Base-by-base conservation (phyloP, 257 asterid genomes). In the Ocimum tenuiflorum region DNA sequence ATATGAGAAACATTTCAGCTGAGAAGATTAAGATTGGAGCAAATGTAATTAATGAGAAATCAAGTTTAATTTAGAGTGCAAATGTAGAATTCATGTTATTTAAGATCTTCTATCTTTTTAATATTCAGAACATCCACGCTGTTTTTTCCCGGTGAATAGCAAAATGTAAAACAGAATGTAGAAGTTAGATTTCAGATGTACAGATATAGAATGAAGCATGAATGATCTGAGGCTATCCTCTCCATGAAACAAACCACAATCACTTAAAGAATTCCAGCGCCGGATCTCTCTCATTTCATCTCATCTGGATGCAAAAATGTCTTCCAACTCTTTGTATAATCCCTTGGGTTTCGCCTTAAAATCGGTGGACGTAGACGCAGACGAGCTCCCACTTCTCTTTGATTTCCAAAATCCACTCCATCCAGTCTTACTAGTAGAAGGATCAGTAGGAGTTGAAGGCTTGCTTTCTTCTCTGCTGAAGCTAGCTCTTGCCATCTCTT, bases 401-500 rank as follows among this genome's bases (percentile, higher is more conserved):
- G 23, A 8, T 46, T 76, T 85, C 94, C 91, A 82, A 31, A 88
- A 69, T 31, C 78, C 90, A 57, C 94, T 85, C 92, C 91, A 82
- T 46, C 76, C 63, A 2, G 72, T 59, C 70, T 68, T 86, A 63
- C 94, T 86, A 4, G 89, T 72, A 8, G 96, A 85, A 29, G 98
- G 86, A 53, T 89, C 96, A 54, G 38, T 79, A 2, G 78, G 33
- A 31, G 24, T 41, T 23, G 71, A 22, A 15, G 35, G 27, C 60
- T 48, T 67, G 66, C 69, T 71, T 62, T 81, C 86, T 17, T 88
- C 95, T 78, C 60, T 86, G 51, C 81, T 74, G 33, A 88, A 86
- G 63, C 96, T 91, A 0, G 94, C 68, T 72, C 88, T 81, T 15
- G 98, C 96, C 33, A 85, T 58, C 69, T 85, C 96, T 57, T 94